Evolutionary conservation across 352 stramenopile species (phyloP), one percentile per base, ranked within the genome.

Genomic region (Globisporangium radiosum): DNA sequence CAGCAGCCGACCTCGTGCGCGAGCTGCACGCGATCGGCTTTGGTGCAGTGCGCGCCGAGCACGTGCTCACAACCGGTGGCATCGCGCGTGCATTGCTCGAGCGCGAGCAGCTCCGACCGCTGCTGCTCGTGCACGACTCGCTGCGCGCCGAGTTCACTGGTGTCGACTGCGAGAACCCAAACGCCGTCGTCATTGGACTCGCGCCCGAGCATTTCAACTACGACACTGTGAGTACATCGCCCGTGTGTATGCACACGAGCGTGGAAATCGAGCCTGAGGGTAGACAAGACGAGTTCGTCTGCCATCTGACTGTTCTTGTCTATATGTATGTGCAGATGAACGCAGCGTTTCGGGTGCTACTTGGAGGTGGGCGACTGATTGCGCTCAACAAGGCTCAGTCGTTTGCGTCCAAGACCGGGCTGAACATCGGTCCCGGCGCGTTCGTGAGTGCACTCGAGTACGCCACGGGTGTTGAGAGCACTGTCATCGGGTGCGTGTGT

Each of bases 371-470:
- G n/a, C 59, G 56, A 9, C 52, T 87, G 37, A 84, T 87, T 39
- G 77, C 77, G 33, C 63, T 85, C 0, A 76, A 85, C 49, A 73
- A 85, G 62, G 71, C 66, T 10, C 58, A 68, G n/a, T 82, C 82
- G 56, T 83, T 80, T 56, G 71, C 77, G 25, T 66, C 65, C 7
- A 76, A 80, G 7, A 60, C 73, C 6, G 77, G 75, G 0, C 62
- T 87, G 14, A 79, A 80, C 52, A 60, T 87, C 15, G 77, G 77
- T 0, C 75, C 75, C 0, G 73, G 77, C 2, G 75, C 73, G 13
- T 87, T 87, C 47, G 77, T 85, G 40, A 77, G 73, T 48, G 75
- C 65, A 5, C 59, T 85, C 8, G 75, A 87, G 54, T 87, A 74
- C 52, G 73, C 73, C 4, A 57, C 73, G 5, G 68, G 65, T 38